phyloP scores from a whole-genome alignment of 306 rosid genomes.

The Prinsepia uniflora region DNA sequence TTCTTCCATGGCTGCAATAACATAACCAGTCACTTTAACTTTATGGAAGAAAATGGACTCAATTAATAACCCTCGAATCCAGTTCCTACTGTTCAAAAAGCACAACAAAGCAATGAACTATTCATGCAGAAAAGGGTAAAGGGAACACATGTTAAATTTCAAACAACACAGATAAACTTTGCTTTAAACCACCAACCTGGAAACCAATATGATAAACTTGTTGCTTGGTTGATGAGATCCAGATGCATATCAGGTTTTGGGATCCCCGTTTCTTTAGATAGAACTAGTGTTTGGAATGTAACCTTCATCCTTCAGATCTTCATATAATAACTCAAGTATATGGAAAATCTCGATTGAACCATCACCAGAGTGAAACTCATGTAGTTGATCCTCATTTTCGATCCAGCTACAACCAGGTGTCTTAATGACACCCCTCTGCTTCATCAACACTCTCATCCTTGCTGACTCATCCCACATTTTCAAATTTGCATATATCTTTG shows the following conservation, averaged over 20 bases:
- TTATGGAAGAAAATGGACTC: not conserved
- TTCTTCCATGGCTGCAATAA: too few relatives aligned
- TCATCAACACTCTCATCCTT: slow-evolving; percentile 83
- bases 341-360: slow-evolving; percentile 36
- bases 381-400: slow-evolving; percentile 56
- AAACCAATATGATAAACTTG: not conserved
- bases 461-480: slow-evolving; percentile 89
- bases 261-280: slow-evolving; percentile 5
- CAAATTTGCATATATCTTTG: slow-evolving; percentile 62
- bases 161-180: not conserved
- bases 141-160: not conserved
- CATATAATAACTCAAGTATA: slow-evolving; percentile 47
- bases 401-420: slow-evolving; percentile 99
- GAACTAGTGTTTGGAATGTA: slow-evolving; percentile 49
- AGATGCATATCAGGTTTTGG: not conserved
- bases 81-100: not conserved
- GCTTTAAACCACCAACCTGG: slow-evolving; percentile 17
- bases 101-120: not conserved
- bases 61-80: not conserved
- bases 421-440: slow-evolving; percentile 68
- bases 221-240: not conserved
- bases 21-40: too few relatives aligned
- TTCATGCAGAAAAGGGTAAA: not conserved
- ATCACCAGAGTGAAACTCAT: slow-evolving; percentile 84
- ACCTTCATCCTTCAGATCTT: slow-evolving; percentile 71